Evolutionary conservation across 129 eudicot genomes (phyloP), one percentile per base, ranked within the genome.

Genomic region (Erigeron canadensis): DNA sequence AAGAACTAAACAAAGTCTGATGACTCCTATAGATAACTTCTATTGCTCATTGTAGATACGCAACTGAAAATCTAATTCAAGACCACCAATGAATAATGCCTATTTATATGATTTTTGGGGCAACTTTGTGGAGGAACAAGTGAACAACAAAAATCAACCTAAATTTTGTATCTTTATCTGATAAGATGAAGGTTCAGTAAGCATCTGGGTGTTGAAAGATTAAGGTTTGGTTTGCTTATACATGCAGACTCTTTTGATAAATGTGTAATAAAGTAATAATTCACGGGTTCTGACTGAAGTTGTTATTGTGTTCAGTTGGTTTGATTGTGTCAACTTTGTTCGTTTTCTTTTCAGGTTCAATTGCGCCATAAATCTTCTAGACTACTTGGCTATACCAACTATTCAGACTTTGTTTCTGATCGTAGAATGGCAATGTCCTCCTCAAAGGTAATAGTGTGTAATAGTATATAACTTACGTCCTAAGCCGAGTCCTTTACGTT

Each of bases 361-460:
- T 75, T 84, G 70, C 90, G 99, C 60, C 99, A 94, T 75, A 94
- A 86, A 74, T 82, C 86, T 84, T 95, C 99, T 53, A 82, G 94
- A 71, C 79, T 94, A 80, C 99, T 94, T 79, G 99, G 97, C 79
- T 90, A 85, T 70, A 65, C 80, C 17, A 94, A 88, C 74, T 94
- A 84, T 77, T 97, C 97, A 7, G 99, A 90, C 53, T 94, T 86
- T 78, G 88, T 88, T 63, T 75, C 80, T 63, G 76, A 83, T 67
- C 77, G 50, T 63, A 84, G 97, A 82, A 94, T 94, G 99, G 97
- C 90, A 74, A 90, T 81, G 72, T 87, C 96, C 19, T 90, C 96
- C 12, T 75, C 89, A n/a, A 94, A 90, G 97, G 99, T 94, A 28
- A 22, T 47, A 28, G 63, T 67, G 71, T 42, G 44, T 45, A 10